These are phyloP conservation scores for Hanseniaspora vineae DNA, from an alignment of 805 yeast species.

Conservation along the genomic window DNA sequence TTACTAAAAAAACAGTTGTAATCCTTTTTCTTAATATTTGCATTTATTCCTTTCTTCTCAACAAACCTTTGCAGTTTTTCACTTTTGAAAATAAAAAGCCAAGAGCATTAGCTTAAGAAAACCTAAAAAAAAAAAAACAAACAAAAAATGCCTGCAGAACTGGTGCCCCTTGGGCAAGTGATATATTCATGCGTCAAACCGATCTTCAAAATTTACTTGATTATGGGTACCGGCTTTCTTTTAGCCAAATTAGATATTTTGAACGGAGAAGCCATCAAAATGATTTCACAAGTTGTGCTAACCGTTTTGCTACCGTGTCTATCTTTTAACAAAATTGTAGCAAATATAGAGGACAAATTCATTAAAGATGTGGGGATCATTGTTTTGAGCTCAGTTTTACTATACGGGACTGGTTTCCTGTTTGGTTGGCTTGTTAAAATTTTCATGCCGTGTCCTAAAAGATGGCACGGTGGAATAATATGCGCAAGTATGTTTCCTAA, in stretches of 20 bases:
- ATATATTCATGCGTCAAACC: conserved; percentile 54
- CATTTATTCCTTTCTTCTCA: too few relatives aligned
- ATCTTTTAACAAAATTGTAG: conserved; percentile 49
- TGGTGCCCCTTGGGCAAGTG: not conserved
- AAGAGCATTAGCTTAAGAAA: not conserved
- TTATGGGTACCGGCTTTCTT: conserved; percentile 52
- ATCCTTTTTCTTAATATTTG: too few relatives aligned
- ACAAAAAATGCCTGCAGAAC: not conserved
- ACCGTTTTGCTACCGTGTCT: conserved; percentile 54
- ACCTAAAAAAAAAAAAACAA: not conserved
- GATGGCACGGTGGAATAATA: conserved; percentile 60
- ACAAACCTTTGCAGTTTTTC: too few relatives aligned
- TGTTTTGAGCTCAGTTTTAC: conserved; percentile 35
- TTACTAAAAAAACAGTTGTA: too few relatives aligned
- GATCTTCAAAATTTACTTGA: conserved; percentile 59
- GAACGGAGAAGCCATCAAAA: conserved; percentile 48
- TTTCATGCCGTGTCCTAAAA: conserved; percentile 38
- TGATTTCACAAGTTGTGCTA: conserved; percentile 51
- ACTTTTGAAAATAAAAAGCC: too few relatives aligned
- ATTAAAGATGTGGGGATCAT: conserved; percentile 60
- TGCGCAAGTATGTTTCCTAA: conserved; percentile 64
- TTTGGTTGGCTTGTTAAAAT: conserved; percentile 27
- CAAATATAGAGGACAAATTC: conserved; percentile 47
- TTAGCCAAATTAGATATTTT: conserved; percentile 47
- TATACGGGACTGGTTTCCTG: conserved; percentile 37